A percentile compares a stretch with the other conserved stretches of the same genome.
phyloP scores from a whole-genome alignment of 2,329 filamentous ascomycete genomes.

The Apiospora phragmitis region DNA sequence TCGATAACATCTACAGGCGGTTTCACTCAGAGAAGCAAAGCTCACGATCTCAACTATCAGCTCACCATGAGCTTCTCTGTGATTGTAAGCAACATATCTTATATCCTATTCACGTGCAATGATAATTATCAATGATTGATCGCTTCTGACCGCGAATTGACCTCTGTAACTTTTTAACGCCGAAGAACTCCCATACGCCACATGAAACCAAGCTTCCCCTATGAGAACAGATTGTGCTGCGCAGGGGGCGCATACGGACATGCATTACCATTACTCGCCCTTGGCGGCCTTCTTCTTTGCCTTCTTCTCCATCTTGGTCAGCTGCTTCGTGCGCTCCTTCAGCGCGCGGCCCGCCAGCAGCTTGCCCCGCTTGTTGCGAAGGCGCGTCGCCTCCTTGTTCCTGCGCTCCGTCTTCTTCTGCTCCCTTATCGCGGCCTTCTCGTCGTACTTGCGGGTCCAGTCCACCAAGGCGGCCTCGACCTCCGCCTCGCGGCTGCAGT shows the following conservation, averaged over 20 bases:
- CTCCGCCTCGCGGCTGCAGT: conserved; percentile 21
- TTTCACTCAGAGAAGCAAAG: neutral
- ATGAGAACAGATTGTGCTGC: conserved; percentile 3
- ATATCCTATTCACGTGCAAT: neutral
- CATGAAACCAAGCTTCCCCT: conserved; percentile 10
- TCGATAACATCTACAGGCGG: neutral
- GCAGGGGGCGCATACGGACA: conserved; percentile 12
- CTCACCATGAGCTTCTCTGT: neutral
- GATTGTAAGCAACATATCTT: neutral
- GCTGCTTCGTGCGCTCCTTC: conserved; percentile 20
- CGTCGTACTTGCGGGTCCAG: conserved; percentile 23
- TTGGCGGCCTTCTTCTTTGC: neutral
- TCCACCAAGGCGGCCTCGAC: conserved; percentile 25
- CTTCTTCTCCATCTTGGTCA: conserved; percentile 18
- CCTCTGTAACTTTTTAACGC: neutral
- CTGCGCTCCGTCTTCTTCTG: conserved; percentile 24
- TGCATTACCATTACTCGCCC: neutral
- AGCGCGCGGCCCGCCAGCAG: conserved; percentile 20
- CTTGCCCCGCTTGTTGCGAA: conserved; percentile 21
- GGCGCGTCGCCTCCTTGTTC: conserved; percentile 20
- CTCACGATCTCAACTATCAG: neutral
- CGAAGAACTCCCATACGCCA: neutral
- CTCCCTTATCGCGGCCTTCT: conserved; percentile 14
- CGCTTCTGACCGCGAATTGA: neutral
- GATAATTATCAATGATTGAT: neutral